Evolutionary conservation across 805 yeast genomes (phyloP).

Genomic region (Isabelozyma pseudorhagii): DNA sequence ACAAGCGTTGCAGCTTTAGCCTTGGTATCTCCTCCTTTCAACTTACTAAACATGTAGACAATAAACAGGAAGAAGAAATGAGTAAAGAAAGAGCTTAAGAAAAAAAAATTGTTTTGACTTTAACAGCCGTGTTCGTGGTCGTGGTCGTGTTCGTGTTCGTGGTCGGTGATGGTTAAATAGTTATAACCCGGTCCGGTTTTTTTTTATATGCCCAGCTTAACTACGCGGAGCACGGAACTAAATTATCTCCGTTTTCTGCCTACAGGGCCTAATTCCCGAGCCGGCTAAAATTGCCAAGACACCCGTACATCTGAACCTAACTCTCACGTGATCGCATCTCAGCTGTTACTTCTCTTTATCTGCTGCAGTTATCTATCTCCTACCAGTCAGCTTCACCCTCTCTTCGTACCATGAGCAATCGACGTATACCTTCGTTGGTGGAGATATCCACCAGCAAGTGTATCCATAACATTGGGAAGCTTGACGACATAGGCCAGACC

Average conservation of each 20-base stretch:
- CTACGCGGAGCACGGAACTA: neutral
- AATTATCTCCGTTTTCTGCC: too few species aligned
- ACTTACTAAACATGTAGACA: conserved; percentile 14
- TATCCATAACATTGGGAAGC: conserved; percentile 16
- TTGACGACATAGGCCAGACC: conserved; percentile 23
- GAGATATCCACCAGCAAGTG: conserved; percentile 10
- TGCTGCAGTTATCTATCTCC: neutral
- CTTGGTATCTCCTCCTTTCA: conserved; percentile 13
- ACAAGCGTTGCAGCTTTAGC: conserved; percentile 1
- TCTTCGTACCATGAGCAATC: neutral
- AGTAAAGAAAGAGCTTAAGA: neutral
- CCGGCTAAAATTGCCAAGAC: neutral
- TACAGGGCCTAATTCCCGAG: neutral
- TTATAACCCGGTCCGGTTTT: too few species aligned
- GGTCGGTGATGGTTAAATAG: neutral
- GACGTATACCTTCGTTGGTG: neutral
- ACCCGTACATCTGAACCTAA: neutral
- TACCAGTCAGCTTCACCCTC: neutral
- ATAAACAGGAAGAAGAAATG: neutral
- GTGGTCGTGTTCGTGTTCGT: too few species aligned
- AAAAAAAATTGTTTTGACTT: conserved; percentile 1
- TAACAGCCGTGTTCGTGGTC: neutral
- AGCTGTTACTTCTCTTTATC: too few species aligned
- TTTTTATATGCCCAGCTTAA: neutral
- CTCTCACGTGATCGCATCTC: neutral